Percentiles rank a stretch among this genome's conserved stretches.
These are phyloP conservation scores for Solanum sejunctum DNA, from an alignment of 257 asterid genomes.

Conservation along the genomic window DNA sequence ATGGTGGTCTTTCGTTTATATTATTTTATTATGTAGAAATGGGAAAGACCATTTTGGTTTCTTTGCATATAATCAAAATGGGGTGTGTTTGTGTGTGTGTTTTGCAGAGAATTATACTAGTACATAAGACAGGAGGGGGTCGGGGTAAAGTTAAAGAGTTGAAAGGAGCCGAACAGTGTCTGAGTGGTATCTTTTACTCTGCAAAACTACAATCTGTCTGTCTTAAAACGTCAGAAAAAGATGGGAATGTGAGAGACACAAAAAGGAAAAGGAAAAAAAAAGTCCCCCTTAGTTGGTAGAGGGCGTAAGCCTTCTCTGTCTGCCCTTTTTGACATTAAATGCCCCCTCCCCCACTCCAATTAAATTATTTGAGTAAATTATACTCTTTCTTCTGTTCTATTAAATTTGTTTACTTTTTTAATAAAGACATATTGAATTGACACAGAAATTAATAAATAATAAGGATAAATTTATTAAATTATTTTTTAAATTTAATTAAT, in stretches of 20 bases:
- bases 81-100: too few species aligned
- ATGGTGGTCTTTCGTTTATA: background rate
- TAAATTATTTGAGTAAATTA: background rate
- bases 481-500: too few species aligned
- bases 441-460: too few species aligned
- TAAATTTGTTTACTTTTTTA: background rate
- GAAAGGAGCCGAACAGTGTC: background rate
- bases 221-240: background rate
- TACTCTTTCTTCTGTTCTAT: background rate
- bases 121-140: background rate
- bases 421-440: too few species aligned
- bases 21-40: background rate
- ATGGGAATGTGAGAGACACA: conserved; percentile 6
- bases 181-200: background rate
- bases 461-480: too few species aligned
- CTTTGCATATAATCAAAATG: background rate
- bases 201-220: conserved; percentile 4
- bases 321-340: background rate
- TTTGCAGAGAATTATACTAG: background rate
- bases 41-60: conserved; percentile 3
- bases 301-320: background rate
- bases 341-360: background rate
- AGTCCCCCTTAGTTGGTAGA: background rate
- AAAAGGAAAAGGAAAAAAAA: background rate
- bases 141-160: background rate